Percentiles rank a stretch among this genome's conserved stretches.
Evolutionary conservation across 768 basidiomycete genomes (phyloP).

Genomic region (Panellus pusillus): DNA sequence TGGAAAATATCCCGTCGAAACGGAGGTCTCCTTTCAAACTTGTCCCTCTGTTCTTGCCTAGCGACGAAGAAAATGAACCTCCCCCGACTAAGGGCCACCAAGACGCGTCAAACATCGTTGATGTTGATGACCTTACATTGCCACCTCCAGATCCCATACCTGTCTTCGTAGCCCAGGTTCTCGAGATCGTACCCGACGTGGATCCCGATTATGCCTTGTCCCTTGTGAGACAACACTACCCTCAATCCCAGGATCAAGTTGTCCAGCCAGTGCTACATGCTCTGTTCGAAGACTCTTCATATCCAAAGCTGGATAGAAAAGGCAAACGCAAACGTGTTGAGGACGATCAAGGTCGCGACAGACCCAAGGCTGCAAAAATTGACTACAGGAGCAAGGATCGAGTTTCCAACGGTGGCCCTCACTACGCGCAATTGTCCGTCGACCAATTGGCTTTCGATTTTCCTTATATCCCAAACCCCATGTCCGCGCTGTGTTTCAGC

Average conservation of each 20-base stretch:
- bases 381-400: constrained; percentile 58
- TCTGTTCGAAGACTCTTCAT: constrained; percentile 61
- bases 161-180: constrained; percentile 45
- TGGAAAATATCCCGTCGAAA: constrained; percentile 13
- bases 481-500: constrained; percentile 44
- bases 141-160: constrained; percentile 25
- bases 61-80: constrained; percentile 40
- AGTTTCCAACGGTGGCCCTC: constrained; percentile 36
- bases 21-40: constrained; percentile 9
- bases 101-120: not conserved
- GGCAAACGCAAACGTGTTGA: constrained; percentile 35
- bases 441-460: constrained; percentile 57
- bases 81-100: not conserved
- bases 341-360: constrained; percentile 29
- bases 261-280: constrained; percentile 57
- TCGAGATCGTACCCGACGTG: constrained; percentile 75
- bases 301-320: constrained; percentile 53
- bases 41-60: constrained; percentile 35
- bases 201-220: constrained; percentile 50
- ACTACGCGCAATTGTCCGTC: constrained; percentile 54
- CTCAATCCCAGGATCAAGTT: constrained; percentile 36
- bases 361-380: constrained; percentile 38
- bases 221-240: constrained; percentile 47
- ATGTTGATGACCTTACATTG: constrained; percentile 3
- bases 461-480: constrained; percentile 54